phyloP scores from a whole-genome alignment of 306 rosid genomes.

The Lithocarpus polystachyus region DNA sequence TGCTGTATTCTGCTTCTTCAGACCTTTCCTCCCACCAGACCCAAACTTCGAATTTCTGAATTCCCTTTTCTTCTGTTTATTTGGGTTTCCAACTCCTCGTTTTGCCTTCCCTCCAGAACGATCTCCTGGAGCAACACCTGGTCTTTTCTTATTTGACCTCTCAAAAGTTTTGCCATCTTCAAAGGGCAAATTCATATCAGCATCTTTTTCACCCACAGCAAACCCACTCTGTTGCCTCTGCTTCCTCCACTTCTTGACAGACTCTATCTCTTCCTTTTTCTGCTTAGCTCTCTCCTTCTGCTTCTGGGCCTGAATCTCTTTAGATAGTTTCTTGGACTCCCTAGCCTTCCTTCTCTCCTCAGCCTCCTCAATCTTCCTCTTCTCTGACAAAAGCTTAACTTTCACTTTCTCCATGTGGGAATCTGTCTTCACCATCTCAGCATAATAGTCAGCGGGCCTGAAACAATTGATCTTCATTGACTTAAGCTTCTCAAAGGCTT shows the following conservation, averaged over 20 bases:
- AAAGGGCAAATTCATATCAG: constrained; percentile 41
- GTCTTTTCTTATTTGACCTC: constrained; percentile 69
- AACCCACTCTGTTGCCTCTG: constrained; percentile 89
- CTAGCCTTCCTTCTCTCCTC: constrained; percentile 86
- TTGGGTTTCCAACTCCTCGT: constrained; percentile 41
- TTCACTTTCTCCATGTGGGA: constrained; percentile 78
- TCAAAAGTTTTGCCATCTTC: constrained; percentile 74
- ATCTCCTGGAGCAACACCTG: constrained; percentile 68
- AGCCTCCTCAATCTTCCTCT: constrained; percentile 76
- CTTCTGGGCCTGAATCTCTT: constrained; percentile 85
- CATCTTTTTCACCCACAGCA: constrained; percentile 51
- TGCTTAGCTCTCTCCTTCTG: constrained; percentile 78
- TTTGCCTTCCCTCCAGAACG: constrained; percentile 76
- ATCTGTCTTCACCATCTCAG: constrained; percentile 92
- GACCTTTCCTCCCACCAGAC: constrained; percentile 72
- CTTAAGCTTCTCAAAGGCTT: constrained; percentile 71
- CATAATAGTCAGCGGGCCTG: constrained; percentile 83
- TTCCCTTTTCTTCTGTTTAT: constrained; percentile 51
- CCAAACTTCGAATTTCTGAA: constrained; percentile 68
- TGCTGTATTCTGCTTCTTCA: constrained; percentile 65
- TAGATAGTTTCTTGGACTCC: constrained; percentile 72
- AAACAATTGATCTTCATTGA: constrained; percentile 70
- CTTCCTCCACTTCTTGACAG: constrained; percentile 98
- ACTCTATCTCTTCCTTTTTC: constrained; percentile 82
- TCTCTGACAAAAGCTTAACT: constrained; percentile 66